Percentiles rank a stretch among this genome's conserved stretches.
phyloP scores from a whole-genome alignment of 495 filamentous ascomycete species.

The Thermochaetoides thermophila region DNA sequence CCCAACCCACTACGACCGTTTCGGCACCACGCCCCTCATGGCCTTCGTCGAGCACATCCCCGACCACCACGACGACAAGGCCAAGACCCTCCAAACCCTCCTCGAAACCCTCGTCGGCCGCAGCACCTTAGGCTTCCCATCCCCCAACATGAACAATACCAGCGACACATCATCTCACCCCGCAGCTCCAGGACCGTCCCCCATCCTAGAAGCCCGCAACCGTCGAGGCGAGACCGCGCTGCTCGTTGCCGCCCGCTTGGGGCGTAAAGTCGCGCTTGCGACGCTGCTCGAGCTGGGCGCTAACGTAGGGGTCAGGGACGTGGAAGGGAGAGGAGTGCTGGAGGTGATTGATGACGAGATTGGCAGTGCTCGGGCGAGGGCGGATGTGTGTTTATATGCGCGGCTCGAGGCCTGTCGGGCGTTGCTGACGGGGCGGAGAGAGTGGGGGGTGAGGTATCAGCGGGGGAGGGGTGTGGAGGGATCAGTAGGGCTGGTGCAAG shows the following conservation, averaged over 20 bases:
- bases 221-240: slow-evolving; percentile 31
- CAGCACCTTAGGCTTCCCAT: not conserved
- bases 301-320: slow-evolving; percentile 29
- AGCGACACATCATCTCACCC: too few relatives aligned
- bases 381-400: slow-evolving; percentile 14
- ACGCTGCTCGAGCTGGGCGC: slow-evolving; percentile 28
- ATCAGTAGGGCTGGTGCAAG: too few relatives aligned
- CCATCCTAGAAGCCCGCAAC: slow-evolving; percentile 24
- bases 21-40: slow-evolving; percentile 31
- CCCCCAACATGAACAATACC: not conserved
- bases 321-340: slow-evolving; percentile 21
- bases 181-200: not conserved
- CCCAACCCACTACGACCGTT: slow-evolving; percentile 28
- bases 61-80: slow-evolving; percentile 28
- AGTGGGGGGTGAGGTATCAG: slow-evolving; percentile 12
- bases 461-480: too few relatives aligned
- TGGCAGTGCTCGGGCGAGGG: slow-evolving; percentile 3
- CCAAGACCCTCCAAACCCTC: slow-evolving; percentile 16
- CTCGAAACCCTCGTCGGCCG: slow-evolving; percentile 17
- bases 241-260: slow-evolving; percentile 28
- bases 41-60: slow-evolving; percentile 28
- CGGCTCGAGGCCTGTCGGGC: slow-evolving; percentile 19
- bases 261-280: slow-evolving; percentile 28
- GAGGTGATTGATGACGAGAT: slow-evolving; percentile 20
- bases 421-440: slow-evolving; percentile 16